Evolutionary conservation across 73 alveolate genomes (phyloP).

Genomic region (Tetrahymena elliotti): DNA sequence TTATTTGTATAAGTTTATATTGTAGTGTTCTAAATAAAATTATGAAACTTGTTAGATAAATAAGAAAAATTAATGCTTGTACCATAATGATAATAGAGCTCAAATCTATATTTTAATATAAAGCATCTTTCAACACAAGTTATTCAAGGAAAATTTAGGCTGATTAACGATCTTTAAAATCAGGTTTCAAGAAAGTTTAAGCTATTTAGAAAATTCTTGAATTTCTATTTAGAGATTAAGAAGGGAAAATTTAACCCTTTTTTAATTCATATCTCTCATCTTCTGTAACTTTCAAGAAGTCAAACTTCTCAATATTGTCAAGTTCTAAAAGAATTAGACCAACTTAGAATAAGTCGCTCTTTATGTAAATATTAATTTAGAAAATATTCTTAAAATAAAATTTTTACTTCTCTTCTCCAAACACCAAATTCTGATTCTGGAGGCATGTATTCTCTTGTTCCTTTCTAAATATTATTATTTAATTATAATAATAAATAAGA

Average conservation of each 20-base stretch:
- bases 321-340: background rate
- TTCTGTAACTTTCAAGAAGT: background rate
- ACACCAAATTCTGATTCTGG: background rate
- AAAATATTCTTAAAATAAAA: too few species aligned
- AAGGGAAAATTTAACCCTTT: background rate
- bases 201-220: background rate
- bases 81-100: background rate
- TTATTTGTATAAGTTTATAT: too few species aligned
- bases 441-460: background rate
- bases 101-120: background rate
- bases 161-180: background rate
- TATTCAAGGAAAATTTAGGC: background rate
- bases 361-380: too few species aligned
- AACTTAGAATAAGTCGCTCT: background rate
- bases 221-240: background rate
- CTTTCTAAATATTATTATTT: background rate
- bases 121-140: background rate
- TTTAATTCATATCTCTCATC: background rate
- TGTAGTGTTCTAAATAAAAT: too few species aligned
- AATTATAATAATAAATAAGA: too few species aligned
- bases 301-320: background rate
- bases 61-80: too few species aligned
- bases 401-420: background rate
- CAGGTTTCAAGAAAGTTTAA: background rate
- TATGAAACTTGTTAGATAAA: too few species aligned